These are phyloP conservation scores for Lachancea sp. DNA, from an alignment of 805 yeast species.

Conservation along the genomic window DNA sequence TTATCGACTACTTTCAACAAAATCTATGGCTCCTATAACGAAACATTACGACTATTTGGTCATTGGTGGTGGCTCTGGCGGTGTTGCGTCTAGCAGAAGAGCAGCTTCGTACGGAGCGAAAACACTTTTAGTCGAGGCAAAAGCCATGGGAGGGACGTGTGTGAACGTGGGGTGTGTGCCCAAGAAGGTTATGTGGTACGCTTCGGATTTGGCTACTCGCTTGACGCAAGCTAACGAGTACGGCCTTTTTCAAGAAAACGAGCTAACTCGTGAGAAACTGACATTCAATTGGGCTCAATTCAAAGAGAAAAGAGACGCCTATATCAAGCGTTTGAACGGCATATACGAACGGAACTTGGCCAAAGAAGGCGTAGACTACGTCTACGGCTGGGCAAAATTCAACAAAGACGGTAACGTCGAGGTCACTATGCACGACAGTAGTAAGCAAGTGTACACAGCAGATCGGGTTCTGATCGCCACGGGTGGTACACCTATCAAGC, in stretches of 20 bases:
- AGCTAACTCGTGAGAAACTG: slow-evolving; percentile 43
- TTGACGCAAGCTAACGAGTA: slow-evolving; percentile 71
- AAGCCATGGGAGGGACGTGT: slow-evolving; percentile 93
- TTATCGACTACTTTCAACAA: slow-evolving; percentile 11
- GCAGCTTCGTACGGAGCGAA: slow-evolving; percentile 94
- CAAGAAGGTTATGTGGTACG: slow-evolving; percentile 98
- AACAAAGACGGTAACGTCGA: slow-evolving; percentile 66
- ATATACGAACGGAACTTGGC: slow-evolving; percentile 83
- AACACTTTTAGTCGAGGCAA: slow-evolving; percentile 73
- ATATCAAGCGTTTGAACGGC: slow-evolving; percentile 79
- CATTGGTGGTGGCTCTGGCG: slow-evolving; percentile 99
- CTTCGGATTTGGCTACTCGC: slow-evolving; percentile 79
- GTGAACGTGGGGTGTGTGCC: slow-evolving; percentile 99
- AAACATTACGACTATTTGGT: slow-evolving; percentile 83
- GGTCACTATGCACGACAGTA: slow-evolving; percentile 62
- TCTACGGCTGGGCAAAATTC: slow-evolving; percentile 84
- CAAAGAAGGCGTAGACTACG: slow-evolving; percentile 82
- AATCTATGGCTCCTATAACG: slow-evolving; percentile 49
- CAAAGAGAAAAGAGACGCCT: slow-evolving; percentile 88
- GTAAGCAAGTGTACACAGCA: slow-evolving; percentile 58
- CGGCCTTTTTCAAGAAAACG: slow-evolving; percentile 61
- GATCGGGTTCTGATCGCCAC: slow-evolving; percentile 85
- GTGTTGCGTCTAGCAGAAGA: slow-evolving; percentile 96
- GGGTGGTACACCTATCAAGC: slow-evolving; percentile 78
- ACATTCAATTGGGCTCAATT: slow-evolving; percentile 77